Percentiles rank a stretch among this genome's conserved stretches.
These are phyloP conservation scores for Penicillium pancosmium DNA, from an alignment of 495 filamentous ascomycete species.

Conservation along the genomic window DNA sequence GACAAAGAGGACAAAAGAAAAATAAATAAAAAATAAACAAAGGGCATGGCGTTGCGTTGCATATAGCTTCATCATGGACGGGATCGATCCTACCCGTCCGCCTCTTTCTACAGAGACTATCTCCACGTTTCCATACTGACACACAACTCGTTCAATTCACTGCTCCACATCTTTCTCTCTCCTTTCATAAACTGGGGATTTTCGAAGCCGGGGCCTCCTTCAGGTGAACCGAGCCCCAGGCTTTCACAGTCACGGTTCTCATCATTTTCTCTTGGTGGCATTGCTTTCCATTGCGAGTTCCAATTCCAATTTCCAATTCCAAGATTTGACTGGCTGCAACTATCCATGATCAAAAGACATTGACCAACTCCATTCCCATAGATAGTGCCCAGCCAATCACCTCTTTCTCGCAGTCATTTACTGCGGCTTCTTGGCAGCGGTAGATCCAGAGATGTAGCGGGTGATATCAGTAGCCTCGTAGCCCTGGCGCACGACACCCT, in stretches of 20 bases:
- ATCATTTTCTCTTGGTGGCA: not conserved
- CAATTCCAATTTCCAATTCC: not conserved
- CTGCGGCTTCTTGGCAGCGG: slow-evolving; percentile 60
- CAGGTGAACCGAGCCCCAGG: no score
- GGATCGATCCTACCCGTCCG: slow-evolving; percentile 19
- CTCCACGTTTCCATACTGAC: slow-evolving; percentile 6
- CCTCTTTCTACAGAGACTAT: slow-evolving; percentile 30
- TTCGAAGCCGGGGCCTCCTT: not conserved
- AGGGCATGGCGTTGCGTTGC: slow-evolving; percentile 27
- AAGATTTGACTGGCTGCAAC: not conserved
- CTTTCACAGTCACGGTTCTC: not conserved
- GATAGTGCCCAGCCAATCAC: slow-evolving; percentile 1
- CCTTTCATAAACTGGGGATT: slow-evolving; percentile 3
- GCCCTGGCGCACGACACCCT: slow-evolving; percentile 70
- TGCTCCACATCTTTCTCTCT: not conserved
- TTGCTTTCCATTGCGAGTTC: not conserved
- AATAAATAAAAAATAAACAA: slow-evolving; percentile 23
- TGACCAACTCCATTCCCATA: slow-evolving; percentile 1
- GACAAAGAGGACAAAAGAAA: slow-evolving; percentile 22
- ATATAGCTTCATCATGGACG: slow-evolving; percentile 35
- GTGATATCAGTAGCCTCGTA: slow-evolving; percentile 77
- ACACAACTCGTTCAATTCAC: not conserved
- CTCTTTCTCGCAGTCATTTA: slow-evolving; percentile 27
- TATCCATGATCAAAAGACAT: slow-evolving; percentile 8
- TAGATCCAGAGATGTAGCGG: slow-evolving; percentile 62